Evolutionary conservation across 192 early-diverging fungal species (phyloP).

Genomic region (Spizellomyces punctatus): DNA sequence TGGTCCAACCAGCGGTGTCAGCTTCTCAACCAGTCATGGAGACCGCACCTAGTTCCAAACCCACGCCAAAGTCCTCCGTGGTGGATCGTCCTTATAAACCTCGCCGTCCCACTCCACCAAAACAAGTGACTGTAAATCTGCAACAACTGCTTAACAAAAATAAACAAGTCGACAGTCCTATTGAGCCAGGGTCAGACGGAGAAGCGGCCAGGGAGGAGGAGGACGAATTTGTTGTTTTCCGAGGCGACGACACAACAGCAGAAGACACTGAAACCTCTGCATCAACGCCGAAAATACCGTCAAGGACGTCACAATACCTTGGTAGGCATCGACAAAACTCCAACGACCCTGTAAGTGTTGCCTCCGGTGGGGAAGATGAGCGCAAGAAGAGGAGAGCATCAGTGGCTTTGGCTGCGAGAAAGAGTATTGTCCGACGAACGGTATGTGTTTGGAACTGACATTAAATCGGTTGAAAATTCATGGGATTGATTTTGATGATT

Average conservation of each 20-base stretch:
- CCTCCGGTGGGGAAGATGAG: slow-evolving; percentile 1
- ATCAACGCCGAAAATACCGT: neutral
- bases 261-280: neutral
- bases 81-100: slow-evolving; percentile 14
- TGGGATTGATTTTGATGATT: neutral
- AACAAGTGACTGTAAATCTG: slow-evolving; percentile 13
- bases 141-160: neutral
- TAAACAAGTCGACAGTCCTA: neutral
- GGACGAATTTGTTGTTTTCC: too few species aligned
- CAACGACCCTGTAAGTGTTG: neutral
- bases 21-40: too few species aligned
- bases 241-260: neutral
- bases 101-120: slow-evolving; percentile 27
- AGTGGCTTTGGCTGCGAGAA: slow-evolving; percentile 2
- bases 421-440: neutral
- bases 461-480: too few species aligned
- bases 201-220: neutral
- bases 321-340: neutral
- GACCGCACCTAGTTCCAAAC: too few species aligned
- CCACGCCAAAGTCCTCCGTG: too few species aligned
- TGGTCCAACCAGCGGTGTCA: too few species aligned
- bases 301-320: neutral
- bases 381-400: neutral
- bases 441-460: slow-evolving; percentile 2
- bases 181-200: neutral